Conservation (phyloP, 2,329 filamentous ascomycete species). For the Beauveria varroae region DNA sequence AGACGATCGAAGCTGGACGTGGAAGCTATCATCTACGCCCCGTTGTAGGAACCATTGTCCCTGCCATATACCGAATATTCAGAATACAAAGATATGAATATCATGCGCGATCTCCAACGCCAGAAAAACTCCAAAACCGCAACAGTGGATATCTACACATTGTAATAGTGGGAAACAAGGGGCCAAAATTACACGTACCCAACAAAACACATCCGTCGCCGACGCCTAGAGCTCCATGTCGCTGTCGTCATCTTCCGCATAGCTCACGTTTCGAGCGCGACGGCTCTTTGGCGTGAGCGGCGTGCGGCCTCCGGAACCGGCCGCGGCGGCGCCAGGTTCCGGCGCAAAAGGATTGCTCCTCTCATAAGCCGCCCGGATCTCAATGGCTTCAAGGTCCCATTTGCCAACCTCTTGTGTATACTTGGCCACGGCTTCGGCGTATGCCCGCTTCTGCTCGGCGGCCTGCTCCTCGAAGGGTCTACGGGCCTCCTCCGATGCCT, state of each 20-base stretch:
- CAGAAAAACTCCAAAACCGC: slow-evolving; percentile 3
- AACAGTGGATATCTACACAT: background rate
- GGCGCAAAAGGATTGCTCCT: slow-evolving; percentile 40
- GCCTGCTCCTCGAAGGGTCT: slow-evolving; percentile 72
- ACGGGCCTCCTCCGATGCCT: slow-evolving; percentile 60
- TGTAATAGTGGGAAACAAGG: background rate
- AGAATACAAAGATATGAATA: background rate
- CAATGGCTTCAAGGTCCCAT: slow-evolving; percentile 64
- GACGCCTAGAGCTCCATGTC: slow-evolving; percentile 17
- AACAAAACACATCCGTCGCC: background rate
- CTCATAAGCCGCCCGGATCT: slow-evolving; percentile 45
- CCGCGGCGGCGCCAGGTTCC: slow-evolving; percentile 15
- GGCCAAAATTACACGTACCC: background rate
- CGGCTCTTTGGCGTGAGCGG: slow-evolving; percentile 22
- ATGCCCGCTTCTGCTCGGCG: slow-evolving; percentile 59
- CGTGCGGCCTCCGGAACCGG: background rate
- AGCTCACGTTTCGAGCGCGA: slow-evolving; percentile 30
- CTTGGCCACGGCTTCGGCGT: slow-evolving; percentile 47
- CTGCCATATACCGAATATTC: background rate
- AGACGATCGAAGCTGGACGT: background rate
- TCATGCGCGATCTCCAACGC: background rate
- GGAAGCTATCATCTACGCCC: background rate
- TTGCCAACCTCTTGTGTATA: slow-evolving; percentile 55
- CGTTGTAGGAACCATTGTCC: no score
- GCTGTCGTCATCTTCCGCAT: slow-evolving; percentile 27